Evolutionary conservation across 305 asterid species (phyloP).

Genomic region (Stenogyne calaminthoides): DNA sequence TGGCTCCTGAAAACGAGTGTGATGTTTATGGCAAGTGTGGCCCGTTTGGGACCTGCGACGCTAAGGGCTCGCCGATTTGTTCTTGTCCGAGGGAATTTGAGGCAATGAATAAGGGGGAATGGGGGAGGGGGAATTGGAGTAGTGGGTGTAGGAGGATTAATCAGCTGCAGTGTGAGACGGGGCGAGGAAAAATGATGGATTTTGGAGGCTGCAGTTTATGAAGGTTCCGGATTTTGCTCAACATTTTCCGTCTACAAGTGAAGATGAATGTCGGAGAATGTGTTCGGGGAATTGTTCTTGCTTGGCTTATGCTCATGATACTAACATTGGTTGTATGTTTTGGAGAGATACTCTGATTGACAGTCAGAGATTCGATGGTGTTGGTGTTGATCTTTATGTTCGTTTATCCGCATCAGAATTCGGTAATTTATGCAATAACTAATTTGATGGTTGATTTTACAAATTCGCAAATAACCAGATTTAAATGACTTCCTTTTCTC

Average conservation of each 20-base stretch:
- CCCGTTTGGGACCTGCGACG: slow-evolving; percentile 37
- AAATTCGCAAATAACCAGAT: too few species aligned
- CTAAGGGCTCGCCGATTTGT: slow-evolving; percentile 33
- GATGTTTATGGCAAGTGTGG: slow-evolving; percentile 36
- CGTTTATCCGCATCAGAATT: slow-evolving; percentile 51
- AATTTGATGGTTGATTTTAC: neutral
- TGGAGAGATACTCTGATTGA: slow-evolving; percentile 4
- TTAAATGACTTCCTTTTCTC: neutral
- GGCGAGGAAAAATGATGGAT: neutral
- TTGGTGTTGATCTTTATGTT: neutral
- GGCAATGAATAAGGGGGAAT: slow-evolving; percentile 39
- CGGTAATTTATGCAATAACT: slow-evolving; percentile 33
- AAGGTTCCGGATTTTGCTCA: neutral
- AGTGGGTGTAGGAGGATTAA: slow-evolving; percentile 43
- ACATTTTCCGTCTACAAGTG: neutral
- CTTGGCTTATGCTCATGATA: neutral
- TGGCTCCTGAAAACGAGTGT: slow-evolving; percentile 4
- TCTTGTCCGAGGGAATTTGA: slow-evolving; percentile 48
- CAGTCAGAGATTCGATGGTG: neutral
- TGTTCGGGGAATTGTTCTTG: slow-evolving; percentile 11
- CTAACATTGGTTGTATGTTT: slow-evolving; percentile 8
- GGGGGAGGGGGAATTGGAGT: slow-evolving; percentile 47
- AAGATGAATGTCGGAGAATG: neutral
- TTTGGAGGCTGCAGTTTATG: neutral
- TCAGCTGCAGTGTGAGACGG: slow-evolving; percentile 21